Percentiles rank a stretch among this genome's conserved stretches.
phyloP scores from a whole-genome alignment of 208 protist genomes.

The Wallacemonas rigidus region DNA sequence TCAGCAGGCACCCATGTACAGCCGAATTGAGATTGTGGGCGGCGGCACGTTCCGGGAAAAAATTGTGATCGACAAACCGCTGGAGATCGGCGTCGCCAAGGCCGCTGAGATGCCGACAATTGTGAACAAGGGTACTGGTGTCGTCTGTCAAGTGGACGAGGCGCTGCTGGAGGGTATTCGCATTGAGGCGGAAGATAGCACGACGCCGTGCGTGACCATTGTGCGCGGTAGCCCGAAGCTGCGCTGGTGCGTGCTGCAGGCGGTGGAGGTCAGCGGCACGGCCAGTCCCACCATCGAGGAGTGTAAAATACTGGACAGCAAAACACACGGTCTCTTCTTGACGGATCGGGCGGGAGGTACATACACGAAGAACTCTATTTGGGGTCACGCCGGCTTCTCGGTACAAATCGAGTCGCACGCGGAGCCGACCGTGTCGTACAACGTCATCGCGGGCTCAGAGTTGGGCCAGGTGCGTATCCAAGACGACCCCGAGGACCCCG shows the following conservation, averaged over 20 bases:
- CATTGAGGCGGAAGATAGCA: constrained; percentile 28
- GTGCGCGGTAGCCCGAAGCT: constrained; percentile 28
- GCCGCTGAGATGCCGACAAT: constrained; percentile 24
- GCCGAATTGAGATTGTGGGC: constrained; percentile 47
- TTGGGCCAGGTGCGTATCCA: constrained; percentile 36
- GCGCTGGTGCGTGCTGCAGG: constrained; percentile 33
- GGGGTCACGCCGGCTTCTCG: constrained; percentile 34
- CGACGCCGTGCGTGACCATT: constrained; percentile 26
- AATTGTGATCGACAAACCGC: constrained; percentile 40
- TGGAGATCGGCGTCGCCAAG: constrained; percentile 44
- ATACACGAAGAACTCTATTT: constrained; percentile 46
- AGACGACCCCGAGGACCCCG: constrained; percentile 21
- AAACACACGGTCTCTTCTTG: constrained; percentile 35
- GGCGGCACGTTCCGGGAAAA: constrained; percentile 43
- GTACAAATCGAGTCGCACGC: constrained; percentile 35
- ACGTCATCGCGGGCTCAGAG: constrained; percentile 30
- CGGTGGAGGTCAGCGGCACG: constrained; percentile 38
- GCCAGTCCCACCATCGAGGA: constrained; percentile 34
- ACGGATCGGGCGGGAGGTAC: constrained; percentile 29
- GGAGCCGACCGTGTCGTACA: constrained; percentile 35
- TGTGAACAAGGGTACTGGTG: constrained; percentile 22
- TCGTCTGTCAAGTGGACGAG: constrained; percentile 38
- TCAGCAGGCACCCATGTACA: constrained; percentile 37
- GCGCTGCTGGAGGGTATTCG: constrained; percentile 35
- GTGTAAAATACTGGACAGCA: constrained; percentile 33